phyloP scores from a whole-genome alignment of 2,329 filamentous ascomycete species.

The Stagonosporopsis vannaccii region DNA sequence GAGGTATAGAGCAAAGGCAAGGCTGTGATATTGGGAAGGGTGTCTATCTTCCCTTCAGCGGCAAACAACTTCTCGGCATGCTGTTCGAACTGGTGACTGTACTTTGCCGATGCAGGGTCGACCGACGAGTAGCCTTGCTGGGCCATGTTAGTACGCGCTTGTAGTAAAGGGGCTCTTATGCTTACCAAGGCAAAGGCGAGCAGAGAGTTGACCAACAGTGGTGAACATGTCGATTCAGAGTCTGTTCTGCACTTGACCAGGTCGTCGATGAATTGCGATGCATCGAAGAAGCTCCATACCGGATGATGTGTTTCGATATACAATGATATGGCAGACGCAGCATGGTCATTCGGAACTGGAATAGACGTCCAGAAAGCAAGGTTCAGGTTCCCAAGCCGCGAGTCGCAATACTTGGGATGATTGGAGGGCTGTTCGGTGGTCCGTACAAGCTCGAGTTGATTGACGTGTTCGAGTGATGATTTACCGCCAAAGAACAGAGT shows the following conservation, averaged over 20 bases:
- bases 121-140: conserved; percentile 18
- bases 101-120: conserved; percentile 5
- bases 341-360: conserved; percentile 8
- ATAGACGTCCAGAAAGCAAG: conserved; percentile 23
- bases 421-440: neutral
- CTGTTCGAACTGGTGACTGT: conserved; percentile 18
- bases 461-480: conserved; percentile 3
- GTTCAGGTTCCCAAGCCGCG: conserved; percentile 17
- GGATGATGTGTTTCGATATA: conserved; percentile 23
- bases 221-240: conserved; percentile 13
- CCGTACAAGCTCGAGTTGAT: conserved; percentile 1
- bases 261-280: conserved; percentile 17
- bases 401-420: conserved; percentile 14
- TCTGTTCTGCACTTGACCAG: conserved; percentile 15
- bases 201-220: conserved; percentile 16
- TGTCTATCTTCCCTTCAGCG: conserved; percentile 7
- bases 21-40: conserved; percentile 12
- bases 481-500: conserved; percentile 7
- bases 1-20: conserved; percentile 17
- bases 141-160: neutral
- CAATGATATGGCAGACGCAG: conserved; percentile 20
- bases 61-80: conserved; percentile 20
- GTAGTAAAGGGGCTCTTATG: neutral
- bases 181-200: conserved; percentile 21
- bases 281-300: conserved; percentile 22